Evolutionary conservation across 371 early-diverging fungal species (phyloP).

Genomic region (Mortierella sp.): DNA sequence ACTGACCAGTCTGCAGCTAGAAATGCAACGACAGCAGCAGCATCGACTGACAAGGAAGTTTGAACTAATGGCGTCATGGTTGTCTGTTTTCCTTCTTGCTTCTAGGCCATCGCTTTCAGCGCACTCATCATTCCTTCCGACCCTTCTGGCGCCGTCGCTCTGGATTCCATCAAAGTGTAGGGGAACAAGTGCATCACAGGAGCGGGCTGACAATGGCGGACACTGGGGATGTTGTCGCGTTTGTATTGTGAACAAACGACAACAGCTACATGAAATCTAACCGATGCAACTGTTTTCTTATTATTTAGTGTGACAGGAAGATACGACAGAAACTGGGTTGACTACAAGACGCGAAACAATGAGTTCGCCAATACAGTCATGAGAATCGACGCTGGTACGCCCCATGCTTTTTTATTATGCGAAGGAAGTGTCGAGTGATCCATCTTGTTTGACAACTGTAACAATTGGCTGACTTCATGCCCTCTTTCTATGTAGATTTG

Average conservation of each 20-base stretch:
- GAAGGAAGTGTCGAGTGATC: not conserved
- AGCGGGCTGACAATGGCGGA: not conserved
- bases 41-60: not conserved
- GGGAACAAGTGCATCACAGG: not conserved
- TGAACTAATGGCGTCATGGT: conserved; percentile 35
- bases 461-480: not conserved
- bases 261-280: not conserved
- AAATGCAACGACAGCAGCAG: not conserved
- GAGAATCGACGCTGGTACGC: conserved; percentile 82
- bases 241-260: not conserved
- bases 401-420: not conserved
- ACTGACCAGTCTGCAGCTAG: not conserved
- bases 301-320: conserved; percentile 65
- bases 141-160: conserved; percentile 62
- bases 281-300: not conserved
- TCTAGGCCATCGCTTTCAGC: conserved; percentile 62
- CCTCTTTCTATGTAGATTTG: conserved; percentile 70
- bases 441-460: not conserved
- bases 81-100: conserved; percentile 13
- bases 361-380: conserved; percentile 79
- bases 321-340: conserved; percentile 74
- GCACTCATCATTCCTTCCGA: conserved; percentile 47
- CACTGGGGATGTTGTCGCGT: not conserved
- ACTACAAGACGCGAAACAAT: conserved; percentile 72
- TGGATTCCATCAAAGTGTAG: conserved; percentile 70